phyloP scores from a whole-genome alignment of 495 filamentous ascomycete genomes.

The Penicillium lividum region DNA sequence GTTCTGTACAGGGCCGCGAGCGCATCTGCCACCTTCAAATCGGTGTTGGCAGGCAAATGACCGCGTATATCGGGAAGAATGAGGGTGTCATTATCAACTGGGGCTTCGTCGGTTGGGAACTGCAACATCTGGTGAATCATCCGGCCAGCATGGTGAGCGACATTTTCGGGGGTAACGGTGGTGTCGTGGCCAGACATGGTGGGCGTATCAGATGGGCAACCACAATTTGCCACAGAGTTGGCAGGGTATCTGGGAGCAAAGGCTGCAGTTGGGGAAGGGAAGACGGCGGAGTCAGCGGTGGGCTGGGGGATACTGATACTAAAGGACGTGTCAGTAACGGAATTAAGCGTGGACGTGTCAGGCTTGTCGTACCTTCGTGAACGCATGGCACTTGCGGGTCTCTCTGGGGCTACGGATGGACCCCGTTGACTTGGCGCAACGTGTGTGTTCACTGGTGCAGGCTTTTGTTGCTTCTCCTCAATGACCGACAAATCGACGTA shows the following conservation, averaged over 20 bases:
- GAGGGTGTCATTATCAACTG: conserved; percentile 65
- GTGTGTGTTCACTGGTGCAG: conserved; percentile 29
- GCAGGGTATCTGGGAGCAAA: conserved; percentile 35
- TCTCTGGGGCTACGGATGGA: conserved; percentile 19
- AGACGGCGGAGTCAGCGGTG: conserved; percentile 64
- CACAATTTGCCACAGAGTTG: conserved; percentile 27
- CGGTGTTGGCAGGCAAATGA: conserved; percentile 72
- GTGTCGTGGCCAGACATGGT: conserved; percentile 21
- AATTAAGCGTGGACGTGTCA: conserved; percentile 2
- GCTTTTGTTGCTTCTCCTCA: conserved; percentile 49
- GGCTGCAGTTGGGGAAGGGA: conserved; percentile 61
- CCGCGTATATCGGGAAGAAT: conserved; percentile 74
- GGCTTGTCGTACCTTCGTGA: conserved; percentile 35
- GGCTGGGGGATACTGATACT: conserved; percentile 50
- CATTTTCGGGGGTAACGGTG: conserved; percentile 42
- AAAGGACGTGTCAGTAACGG: conserved; percentile 4
- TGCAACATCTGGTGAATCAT: conserved; percentile 68
- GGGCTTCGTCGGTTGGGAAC: conserved; percentile 58
- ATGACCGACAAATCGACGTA: conserved; percentile 84
- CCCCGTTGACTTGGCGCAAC: conserved; percentile 24
- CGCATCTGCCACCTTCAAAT: conserved; percentile 78
- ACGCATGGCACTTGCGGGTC: conserved; percentile 30
- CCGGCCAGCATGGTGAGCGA: conserved; percentile 43
- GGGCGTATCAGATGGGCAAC: conserved; percentile 22
- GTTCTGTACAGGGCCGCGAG: conserved; percentile 85